Evolutionary conservation across 257 asterid species (phyloP).

Genomic region (Nicotiana benthamiana): DNA sequence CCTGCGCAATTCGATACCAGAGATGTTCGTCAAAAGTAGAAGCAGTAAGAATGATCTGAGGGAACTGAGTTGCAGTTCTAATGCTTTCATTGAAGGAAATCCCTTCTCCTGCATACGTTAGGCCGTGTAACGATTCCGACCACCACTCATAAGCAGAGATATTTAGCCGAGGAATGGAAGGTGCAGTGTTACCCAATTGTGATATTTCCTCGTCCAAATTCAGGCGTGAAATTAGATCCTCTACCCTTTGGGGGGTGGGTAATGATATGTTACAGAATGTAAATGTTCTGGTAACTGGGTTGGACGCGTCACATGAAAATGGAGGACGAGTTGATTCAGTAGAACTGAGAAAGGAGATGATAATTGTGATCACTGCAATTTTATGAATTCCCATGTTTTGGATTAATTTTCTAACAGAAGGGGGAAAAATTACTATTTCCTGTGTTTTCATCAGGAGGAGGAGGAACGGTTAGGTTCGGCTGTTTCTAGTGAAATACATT

Average conservation of each 20-base stretch:
- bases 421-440: not conserved
- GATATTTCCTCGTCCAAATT: conserved; percentile 56
- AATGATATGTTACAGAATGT: conserved; percentile 43
- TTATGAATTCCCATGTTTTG: not conserved
- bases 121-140: conserved; percentile 76
- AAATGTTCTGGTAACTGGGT: conserved; percentile 25
- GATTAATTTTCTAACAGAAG: not conserved
- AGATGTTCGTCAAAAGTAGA: conserved; percentile 25
- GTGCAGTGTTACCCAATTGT: conserved; percentile 52
- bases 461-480: not conserved
- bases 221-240: conserved; percentile 48
- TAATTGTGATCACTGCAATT: not conserved
- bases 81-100: conserved; percentile 36
- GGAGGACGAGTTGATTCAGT: conserved; percentile 26
- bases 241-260: conserved; percentile 23
- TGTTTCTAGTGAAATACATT: not conserved
- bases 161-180: conserved; percentile 55
- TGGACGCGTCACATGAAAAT: conserved; percentile 48
- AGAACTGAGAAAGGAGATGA: not conserved
- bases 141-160: conserved; percentile 75
- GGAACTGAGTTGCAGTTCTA: conserved; percentile 57
- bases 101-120: conserved; percentile 49
- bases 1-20: conserved; percentile 32
- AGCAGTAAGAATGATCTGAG: conserved; percentile 38
- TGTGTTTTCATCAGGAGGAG: not conserved